phyloP scores from a whole-genome alignment of 768 basidiomycete genomes.

The Mycena galericulata region DNA sequence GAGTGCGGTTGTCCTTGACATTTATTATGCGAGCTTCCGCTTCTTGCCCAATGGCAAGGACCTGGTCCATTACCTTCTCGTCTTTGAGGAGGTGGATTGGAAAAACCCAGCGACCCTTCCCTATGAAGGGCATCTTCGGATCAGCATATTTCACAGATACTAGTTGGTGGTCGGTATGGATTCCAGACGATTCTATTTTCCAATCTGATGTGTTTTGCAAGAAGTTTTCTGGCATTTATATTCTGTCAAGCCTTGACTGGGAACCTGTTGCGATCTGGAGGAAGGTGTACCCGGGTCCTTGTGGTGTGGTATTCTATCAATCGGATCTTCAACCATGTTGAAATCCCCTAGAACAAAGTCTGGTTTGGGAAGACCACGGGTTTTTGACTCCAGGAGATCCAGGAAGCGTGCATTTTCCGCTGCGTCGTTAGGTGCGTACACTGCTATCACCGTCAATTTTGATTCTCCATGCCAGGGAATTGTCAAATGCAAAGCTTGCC shows the following conservation, averaged over 20 bases:
- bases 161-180: constrained; percentile 16
- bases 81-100: neutral
- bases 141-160: constrained; percentile 4
- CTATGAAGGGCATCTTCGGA: no score
- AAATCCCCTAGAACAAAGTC: no score
- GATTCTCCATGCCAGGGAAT: constrained; percentile 8
- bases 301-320: constrained; percentile 19
- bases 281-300: constrained; percentile 19
- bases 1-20: neutral
- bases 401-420: constrained; percentile 6
- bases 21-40: neutral
- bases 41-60: neutral
- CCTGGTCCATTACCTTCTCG: neutral
- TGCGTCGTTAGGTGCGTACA: constrained; percentile 10
- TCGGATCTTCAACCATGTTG: no score
- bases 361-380: neutral
- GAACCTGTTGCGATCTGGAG: neutral
- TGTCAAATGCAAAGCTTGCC: constrained; percentile 12
- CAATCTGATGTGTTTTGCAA: neutral
- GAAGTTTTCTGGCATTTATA: neutral
- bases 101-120: neutral
- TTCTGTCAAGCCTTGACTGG: constrained; percentile 21
- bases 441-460: neutral
- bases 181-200: neutral
- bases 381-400: neutral